Base-by-base conservation (phyloP, 108 stramenopile genomes). In the Skeletonema grethae region DNA sequence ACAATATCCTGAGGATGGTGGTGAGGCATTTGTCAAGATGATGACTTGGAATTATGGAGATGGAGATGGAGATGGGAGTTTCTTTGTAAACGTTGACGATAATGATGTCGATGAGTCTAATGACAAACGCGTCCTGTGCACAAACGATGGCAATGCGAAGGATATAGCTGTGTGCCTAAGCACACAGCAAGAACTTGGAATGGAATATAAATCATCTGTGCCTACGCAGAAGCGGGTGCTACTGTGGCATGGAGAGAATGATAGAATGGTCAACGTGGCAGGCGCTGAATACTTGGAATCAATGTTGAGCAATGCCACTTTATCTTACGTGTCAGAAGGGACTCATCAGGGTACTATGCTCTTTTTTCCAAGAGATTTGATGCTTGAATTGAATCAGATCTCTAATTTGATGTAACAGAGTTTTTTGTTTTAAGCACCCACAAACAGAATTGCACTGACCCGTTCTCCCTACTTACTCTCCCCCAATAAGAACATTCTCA, bases 261-360 rank as follows among this genome's bases (percentile, higher is more conserved):
- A 73, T 59, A 45, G 30, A 16, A 73, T 73, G 72, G 64, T 73
- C n/a, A 65, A 55, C 3, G 63, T 65, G 16, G 57, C 12, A 18
- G 72, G 72, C 41, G 41, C 72, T 18, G 72, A 64, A 41, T 73
- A 63, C 22, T 58, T 73, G 63, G 63, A 39, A 57, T 65, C 63
- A 8, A 31, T 24, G 43, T 13, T 73, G 7, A 63, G 63, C 24
- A 25, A 58, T 65, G 46, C 53, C 7, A 46, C 38, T 20, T 48
- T 48, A 48, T 48, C 46, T 16, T 48, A 48, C 18, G 57, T 73
- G 24, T 18, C 35, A 6, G 57, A 32, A 11, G 72, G 72, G 24
- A 73, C 72, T n/a, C 72, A 73, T 57, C 72, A 73, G 29, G 72
- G 72, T 5, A 65, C 63, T 1, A 73, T 73, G 72, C 58, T 73